Conservation (phyloP, 2,329 filamentous ascomycete species). For the Sclerotinia spermophila region DNA sequence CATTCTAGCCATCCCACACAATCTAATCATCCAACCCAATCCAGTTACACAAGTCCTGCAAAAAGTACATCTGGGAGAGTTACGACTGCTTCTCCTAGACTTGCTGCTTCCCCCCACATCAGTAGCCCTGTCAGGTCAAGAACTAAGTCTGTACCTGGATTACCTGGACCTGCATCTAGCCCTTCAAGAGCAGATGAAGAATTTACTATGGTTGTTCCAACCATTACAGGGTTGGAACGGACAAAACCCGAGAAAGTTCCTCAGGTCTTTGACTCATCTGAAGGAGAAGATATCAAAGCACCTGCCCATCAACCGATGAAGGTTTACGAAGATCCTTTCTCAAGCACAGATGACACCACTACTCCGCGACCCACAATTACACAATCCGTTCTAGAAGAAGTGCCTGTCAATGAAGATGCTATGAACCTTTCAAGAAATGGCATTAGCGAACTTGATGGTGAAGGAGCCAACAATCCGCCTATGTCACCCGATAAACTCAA, state of each 20-base stretch:
- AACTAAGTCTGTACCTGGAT: conserved; percentile 23
- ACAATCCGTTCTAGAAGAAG: conserved; percentile 55
- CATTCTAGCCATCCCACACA: conserved; percentile 37
- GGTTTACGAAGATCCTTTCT: conserved; percentile 62
- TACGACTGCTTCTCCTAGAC: conserved; percentile 19
- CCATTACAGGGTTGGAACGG: conserved; percentile 41
- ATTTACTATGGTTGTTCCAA: conserved; percentile 51
- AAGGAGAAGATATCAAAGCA: conserved; percentile 37
- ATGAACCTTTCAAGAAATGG: conserved; percentile 29
- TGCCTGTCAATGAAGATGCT: conserved; percentile 54
- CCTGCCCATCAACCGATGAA: conserved; percentile 37
- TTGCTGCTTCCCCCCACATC: conserved; percentile 24
- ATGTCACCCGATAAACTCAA: conserved; percentile 51
- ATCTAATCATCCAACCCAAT: conserved; percentile 34
- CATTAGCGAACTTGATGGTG: conserved; percentile 18
- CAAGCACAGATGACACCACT: conserved; percentile 44
- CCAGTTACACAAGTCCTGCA: conserved; percentile 43
- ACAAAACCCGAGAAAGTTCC: conserved; percentile 31
- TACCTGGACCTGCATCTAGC: conserved; percentile 34
- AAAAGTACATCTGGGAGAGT: conserved; percentile 35
- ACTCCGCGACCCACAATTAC: conserved; percentile 46
- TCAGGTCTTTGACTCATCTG: conserved; percentile 42
- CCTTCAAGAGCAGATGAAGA: conserved; percentile 51
- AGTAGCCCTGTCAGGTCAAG: conserved; percentile 27
- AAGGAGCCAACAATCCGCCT: conserved; percentile 24